phyloP scores from a whole-genome alignment of 352 stramenopile genomes.

The Thraustochytrium striatum region DNA sequence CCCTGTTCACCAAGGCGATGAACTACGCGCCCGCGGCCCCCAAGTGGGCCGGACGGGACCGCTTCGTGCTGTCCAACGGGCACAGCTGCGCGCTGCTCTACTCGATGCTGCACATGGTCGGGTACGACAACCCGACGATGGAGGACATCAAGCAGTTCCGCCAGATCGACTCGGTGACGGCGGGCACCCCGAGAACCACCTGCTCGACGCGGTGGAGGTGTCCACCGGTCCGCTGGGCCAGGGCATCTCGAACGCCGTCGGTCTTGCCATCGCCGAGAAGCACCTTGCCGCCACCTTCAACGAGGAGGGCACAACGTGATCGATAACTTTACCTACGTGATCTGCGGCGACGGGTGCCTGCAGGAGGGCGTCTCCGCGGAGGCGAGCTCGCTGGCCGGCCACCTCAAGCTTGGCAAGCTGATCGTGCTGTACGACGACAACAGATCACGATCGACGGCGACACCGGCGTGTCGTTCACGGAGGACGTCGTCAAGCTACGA shows the following conservation, averaged over 20 bases:
- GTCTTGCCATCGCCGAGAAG: conserved; percentile 92
- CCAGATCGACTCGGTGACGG: conserved; percentile 87
- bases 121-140: conserved; percentile 76
- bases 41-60: conserved; percentile 90
- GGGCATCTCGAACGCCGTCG: conserved; percentile 97
- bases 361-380: conserved; percentile 96
- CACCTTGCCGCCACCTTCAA: conserved; percentile 97
- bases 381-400: conserved; percentile 89
- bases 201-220: conserved; percentile 81
- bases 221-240: conserved; percentile 93
- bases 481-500: conserved; percentile 59
- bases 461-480: conserved; percentile 93
- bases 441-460: conserved; percentile 97
- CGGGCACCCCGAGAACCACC: conserved; percentile 91
- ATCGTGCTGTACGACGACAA: conserved; percentile 99
- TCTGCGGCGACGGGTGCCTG: conserved; percentile 97
- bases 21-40: conserved; percentile 70
- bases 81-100: conserved; percentile 98
- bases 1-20: conserved; percentile 88
- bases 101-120: conserved; percentile 96
- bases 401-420: conserved; percentile 94
- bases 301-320: conserved; percentile 86
- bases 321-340: conserved; percentile 97
- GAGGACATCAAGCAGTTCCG: conserved; percentile 97
- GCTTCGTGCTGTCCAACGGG: conserved; percentile 98